Conservation (phyloP, 202 grass and related monocot species). For the Zoysia matrella region DNA sequence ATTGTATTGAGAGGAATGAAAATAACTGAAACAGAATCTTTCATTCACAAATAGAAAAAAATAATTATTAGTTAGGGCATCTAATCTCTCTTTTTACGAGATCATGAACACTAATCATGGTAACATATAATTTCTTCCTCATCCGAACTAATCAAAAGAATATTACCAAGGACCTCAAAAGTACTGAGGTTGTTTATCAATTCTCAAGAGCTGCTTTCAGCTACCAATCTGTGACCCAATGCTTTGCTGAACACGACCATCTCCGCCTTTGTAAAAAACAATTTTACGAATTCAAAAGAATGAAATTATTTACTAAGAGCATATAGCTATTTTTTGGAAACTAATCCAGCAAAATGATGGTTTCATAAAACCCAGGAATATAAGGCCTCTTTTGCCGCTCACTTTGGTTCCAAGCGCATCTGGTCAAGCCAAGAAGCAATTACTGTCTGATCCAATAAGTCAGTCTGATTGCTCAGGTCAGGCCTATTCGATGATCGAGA, state of each 20-base stretch:
- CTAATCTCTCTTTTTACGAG: constrained; percentile 43
- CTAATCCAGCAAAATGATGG: constrained; percentile 49
- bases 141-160: constrained; percentile 43
- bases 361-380: constrained; percentile 25
- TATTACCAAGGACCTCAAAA: constrained; percentile 49
- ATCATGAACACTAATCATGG: constrained; percentile 38
- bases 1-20: not conserved
- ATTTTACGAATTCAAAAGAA: constrained; percentile 56
- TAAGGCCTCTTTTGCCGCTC: constrained; percentile 13
- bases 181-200: constrained; percentile 51
- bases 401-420: constrained; percentile 71
- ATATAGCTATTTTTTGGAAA: constrained; percentile 59
- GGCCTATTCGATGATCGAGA: constrained; percentile 34
- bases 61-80: constrained; percentile 13
- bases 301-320: constrained; percentile 63
- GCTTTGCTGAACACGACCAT: constrained; percentile 41
- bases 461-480: constrained; percentile 41
- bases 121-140: constrained; percentile 27
- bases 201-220: constrained; percentile 54
- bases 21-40: constrained; percentile 39
- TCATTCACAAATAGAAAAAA: constrained; percentile 40
- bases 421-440: constrained; percentile 84
- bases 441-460: constrained; percentile 56
- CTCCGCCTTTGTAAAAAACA: constrained; percentile 53
- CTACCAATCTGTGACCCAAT: constrained; percentile 49